A percentile compares a stretch with the other conserved stretches of the same genome.
phyloP scores from a whole-genome alignment of 176 grass and related monocot genomes.

The Lolium perenne region DNA sequence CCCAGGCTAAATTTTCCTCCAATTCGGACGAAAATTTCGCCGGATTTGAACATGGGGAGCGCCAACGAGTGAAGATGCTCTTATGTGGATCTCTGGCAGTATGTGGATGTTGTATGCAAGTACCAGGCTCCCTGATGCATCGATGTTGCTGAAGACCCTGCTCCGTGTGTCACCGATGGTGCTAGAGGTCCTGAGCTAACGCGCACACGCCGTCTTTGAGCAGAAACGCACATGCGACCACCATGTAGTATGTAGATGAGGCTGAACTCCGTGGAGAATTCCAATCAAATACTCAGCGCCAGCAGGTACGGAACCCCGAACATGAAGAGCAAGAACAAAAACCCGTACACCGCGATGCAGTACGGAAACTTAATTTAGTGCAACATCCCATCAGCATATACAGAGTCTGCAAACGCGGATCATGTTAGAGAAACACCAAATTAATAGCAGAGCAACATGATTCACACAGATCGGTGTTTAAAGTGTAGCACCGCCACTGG shows the following conservation, averaged over 20 bases:
- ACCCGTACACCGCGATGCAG: slow-evolving; percentile 60
- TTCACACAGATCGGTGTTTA: too few relatives aligned
- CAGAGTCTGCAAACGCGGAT: slow-evolving; percentile 43
- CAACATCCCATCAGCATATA: slow-evolving; percentile 57
- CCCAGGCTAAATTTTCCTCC: too few relatives aligned
- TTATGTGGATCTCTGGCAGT: too few relatives aligned
- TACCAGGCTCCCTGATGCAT: too few relatives aligned
- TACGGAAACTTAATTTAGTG: slow-evolving; percentile 68
- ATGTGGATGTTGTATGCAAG: too few relatives aligned
- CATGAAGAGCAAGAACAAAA: slow-evolving; percentile 66
- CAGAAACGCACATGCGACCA: slow-evolving; percentile 51
- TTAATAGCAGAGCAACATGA: neutral
- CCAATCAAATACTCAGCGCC: slow-evolving; percentile 69
- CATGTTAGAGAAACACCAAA: neutral
- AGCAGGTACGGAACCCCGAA: slow-evolving; percentile 73
- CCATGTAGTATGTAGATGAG: slow-evolving; percentile 46
- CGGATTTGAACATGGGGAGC: too few relatives aligned
- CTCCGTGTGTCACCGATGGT: slow-evolving; percentile 43
- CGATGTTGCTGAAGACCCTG: too few relatives aligned
- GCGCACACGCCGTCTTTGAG: slow-evolving; percentile 50
- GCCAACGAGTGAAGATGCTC: too few relatives aligned
- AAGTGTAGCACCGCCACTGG: too few relatives aligned
- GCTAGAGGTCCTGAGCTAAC: slow-evolving; percentile 55
- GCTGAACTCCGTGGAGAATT: slow-evolving; percentile 60
- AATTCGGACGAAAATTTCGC: too few relatives aligned